phyloP scores from a whole-genome alignment of 257 asterid species.

The Asclepias syriaca region DNA sequence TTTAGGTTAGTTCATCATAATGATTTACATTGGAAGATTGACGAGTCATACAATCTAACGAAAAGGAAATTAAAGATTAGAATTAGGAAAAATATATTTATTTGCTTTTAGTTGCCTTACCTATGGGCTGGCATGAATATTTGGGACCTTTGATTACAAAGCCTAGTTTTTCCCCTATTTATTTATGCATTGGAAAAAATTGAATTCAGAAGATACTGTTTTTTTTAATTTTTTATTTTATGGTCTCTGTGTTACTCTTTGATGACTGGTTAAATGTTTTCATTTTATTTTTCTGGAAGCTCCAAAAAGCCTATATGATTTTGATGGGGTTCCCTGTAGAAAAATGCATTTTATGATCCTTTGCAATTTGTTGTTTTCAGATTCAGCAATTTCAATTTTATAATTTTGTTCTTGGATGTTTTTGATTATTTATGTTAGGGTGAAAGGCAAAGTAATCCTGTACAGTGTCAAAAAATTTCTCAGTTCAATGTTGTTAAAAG shows the following conservation, averaged over 20 bases:
- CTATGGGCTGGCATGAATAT: not conserved
- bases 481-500: too few species aligned
- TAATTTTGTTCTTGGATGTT: not conserved
- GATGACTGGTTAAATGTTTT: not conserved
- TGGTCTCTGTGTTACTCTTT: not conserved
- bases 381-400: not conserved
- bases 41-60: not conserved
- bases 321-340: too few species aligned
- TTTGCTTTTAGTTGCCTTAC: not conserved
- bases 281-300: not conserved
- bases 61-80: not conserved
- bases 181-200: not conserved
- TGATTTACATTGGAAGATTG: not conserved
- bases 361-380: not conserved
- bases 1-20: not conserved
- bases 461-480: too few species aligned
- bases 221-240: not conserved
- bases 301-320: not conserved
- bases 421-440: not conserved
- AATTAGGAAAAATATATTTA: not conserved
- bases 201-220: not conserved
- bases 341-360: too few species aligned
- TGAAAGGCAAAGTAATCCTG: too few species aligned
- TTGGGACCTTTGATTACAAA: not conserved
- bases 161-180: not conserved